Evolutionary conservation across 257 asterid species (phyloP), one percentile per base, ranked within the genome.

Genomic region (Coffea canephora): DNA sequence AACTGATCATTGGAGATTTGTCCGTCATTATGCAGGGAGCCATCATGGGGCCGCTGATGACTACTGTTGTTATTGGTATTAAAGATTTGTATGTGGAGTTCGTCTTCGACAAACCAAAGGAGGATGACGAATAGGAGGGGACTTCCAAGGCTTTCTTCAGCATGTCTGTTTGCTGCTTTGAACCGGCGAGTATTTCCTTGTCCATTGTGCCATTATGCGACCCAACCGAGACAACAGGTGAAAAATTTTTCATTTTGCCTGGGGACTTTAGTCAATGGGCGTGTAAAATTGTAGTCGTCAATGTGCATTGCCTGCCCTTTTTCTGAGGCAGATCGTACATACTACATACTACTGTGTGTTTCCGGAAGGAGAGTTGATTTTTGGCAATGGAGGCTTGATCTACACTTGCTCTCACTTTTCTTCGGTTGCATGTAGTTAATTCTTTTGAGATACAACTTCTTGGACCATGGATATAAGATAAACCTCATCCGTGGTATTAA

Each of bases 1-100:
- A 27, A 27, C 34, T 77, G 77, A 52, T 50, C 43, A 25, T 74
- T 18, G 45, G 71, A 59, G 34, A 45, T 59, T 76, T 66, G 64
- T 43, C 55, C 69, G 12, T 36, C 25, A 27, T 71, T 66, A 15
- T 85, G 93, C 94, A 94, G 98, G 97, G 98, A 81, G 98, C 98
- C 8, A 92, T 94, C 82, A 92, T 94, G 97, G 98, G 98, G 74
- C 97, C 98, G 18, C 79, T 92, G 88, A 94, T 92, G 67, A 94
- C 98, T 6, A 94, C 97, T 0, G 94, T 94, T 59, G 98, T 91
- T n/a, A 94, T 91, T 31, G 96, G 93, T 15, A 91, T 94, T 54
- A 94, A 94, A 82, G 91, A 92, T 81, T 84, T 94, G 82, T 94
- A 94, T 66, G 93, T 89, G 27, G 97, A 91, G 81, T 92, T 94